Evolutionary conservation across 176 grass and related monocot genomes (phyloP).

Genomic region (Chrysopogon serrulatus): DNA sequence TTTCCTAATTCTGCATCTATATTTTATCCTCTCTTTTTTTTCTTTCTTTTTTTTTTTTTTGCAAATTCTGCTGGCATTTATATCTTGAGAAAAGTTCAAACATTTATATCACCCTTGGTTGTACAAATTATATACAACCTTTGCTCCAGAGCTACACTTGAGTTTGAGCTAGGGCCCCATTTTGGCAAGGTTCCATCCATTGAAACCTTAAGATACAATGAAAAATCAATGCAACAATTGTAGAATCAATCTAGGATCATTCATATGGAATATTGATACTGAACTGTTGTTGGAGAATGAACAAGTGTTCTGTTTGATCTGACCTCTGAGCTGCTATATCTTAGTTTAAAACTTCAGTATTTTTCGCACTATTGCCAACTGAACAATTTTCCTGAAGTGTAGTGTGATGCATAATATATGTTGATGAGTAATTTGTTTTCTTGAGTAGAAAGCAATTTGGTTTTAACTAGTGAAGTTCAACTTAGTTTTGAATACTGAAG

Average conservation of each 20-base stretch:
- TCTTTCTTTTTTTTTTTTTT: not conserved
- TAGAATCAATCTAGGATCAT: not conserved
- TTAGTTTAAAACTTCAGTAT: not conserved
- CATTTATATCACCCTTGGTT: not conserved
- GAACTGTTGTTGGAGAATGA: not conserved
- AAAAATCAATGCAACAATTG: not conserved
- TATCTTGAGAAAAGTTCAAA: not conserved
- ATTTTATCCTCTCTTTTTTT: not conserved
- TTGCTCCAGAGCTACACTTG: not conserved
- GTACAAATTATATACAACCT: not conserved
- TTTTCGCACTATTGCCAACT: not conserved
- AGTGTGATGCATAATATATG: not conserved
- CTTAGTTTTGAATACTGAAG: too few species aligned
- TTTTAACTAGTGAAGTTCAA: too few species aligned
- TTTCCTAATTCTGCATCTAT: not conserved
- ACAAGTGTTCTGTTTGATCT: not conserved
- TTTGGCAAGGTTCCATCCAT: not conserved
- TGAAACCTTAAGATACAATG: not conserved
- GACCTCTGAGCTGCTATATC: not conserved
- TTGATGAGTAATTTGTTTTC: too few species aligned
- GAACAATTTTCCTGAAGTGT: not conserved
- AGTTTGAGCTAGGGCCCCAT: not conserved
- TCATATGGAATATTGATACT: not conserved
- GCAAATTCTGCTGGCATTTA: not conserved
- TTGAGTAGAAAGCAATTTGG: too few species aligned